phyloP scores from a whole-genome alignment of 306 rosid species.

The Prunus davidiana region DNA sequence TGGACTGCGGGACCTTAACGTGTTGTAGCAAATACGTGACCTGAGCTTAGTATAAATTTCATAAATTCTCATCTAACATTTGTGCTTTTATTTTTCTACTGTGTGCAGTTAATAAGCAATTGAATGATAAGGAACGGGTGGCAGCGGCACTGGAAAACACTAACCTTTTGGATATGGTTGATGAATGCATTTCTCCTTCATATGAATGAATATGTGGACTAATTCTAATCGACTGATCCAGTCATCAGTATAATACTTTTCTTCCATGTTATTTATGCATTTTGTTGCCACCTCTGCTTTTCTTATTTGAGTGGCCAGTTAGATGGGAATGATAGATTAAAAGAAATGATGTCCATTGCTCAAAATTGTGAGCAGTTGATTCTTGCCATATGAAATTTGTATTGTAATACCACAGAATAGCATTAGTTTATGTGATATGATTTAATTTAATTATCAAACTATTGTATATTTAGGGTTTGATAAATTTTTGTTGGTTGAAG shows the following conservation, averaged over 20 bases:
- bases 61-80: not conserved
- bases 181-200: constrained; percentile 90
- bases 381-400: not conserved
- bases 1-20: not conserved
- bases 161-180: constrained; percentile 76
- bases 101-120: constrained; percentile 83
- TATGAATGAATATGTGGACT: constrained; percentile 30
- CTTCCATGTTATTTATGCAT: not conserved
- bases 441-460: not conserved
- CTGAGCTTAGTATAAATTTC: not conserved
- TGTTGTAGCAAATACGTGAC: not conserved
- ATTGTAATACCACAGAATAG: not conserved
- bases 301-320: not conserved
- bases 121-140: constrained; percentile 90
- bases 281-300: constrained; percentile 8
- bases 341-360: not conserved
- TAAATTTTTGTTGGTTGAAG: not conserved
- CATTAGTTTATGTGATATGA: not conserved
- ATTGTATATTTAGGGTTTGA: not conserved
- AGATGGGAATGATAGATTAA: not conserved
- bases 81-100: not conserved
- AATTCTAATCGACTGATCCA: not conserved
- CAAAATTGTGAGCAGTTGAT: not conserved
- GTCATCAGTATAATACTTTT: not conserved
- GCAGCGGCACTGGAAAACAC: constrained; percentile 97